Conservation (phyloP, 306 rosid genomes). For the Quercus dentata region DNA sequence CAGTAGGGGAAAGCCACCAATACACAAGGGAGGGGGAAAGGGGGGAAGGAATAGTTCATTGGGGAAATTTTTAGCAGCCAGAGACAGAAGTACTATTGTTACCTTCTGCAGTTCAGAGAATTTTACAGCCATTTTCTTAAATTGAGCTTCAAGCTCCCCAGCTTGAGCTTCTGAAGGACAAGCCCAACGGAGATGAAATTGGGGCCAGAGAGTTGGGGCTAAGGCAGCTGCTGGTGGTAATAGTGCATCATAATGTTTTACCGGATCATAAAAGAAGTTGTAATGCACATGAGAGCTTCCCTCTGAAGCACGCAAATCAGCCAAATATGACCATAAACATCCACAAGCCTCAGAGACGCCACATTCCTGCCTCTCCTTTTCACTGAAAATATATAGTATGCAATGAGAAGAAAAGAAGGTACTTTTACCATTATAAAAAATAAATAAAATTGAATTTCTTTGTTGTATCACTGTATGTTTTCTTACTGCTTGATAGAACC, state of each 20-base stretch:
- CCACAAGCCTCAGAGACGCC: slow-evolving; percentile 79
- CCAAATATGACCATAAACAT: slow-evolving; percentile 84
- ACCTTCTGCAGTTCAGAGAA: slow-evolving; percentile 79
- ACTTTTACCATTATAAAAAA: not conserved
- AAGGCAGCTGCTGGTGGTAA: slow-evolving; percentile 94
- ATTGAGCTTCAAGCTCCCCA: slow-evolving; percentile 73
- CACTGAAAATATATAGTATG: slow-evolving; percentile 44
- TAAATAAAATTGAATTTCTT: too few relatives aligned
- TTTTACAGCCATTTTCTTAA: slow-evolving; percentile 56
- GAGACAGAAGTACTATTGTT: slow-evolving; percentile 17
- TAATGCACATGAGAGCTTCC: slow-evolving; percentile 73
- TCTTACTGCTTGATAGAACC: not conserved
- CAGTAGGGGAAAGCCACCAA: not conserved
- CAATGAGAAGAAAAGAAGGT: slow-evolving; percentile 28
- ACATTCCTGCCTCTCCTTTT: slow-evolving; percentile 78
- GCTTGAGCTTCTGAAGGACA: slow-evolving; percentile 78
- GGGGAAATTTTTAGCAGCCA: not conserved
- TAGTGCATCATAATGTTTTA: slow-evolving; percentile 53
- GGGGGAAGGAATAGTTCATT: not conserved
- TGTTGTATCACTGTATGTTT: not conserved
- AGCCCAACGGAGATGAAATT: slow-evolving; percentile 95
- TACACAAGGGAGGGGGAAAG: not conserved
- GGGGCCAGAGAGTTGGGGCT: slow-evolving; percentile 96
- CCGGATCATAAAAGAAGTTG: slow-evolving; percentile 78
- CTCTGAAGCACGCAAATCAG: slow-evolving; percentile 64